phyloP scores from a whole-genome alignment of 192 early-diverging fungal species.

The Allomyces macrogynus region DNA sequence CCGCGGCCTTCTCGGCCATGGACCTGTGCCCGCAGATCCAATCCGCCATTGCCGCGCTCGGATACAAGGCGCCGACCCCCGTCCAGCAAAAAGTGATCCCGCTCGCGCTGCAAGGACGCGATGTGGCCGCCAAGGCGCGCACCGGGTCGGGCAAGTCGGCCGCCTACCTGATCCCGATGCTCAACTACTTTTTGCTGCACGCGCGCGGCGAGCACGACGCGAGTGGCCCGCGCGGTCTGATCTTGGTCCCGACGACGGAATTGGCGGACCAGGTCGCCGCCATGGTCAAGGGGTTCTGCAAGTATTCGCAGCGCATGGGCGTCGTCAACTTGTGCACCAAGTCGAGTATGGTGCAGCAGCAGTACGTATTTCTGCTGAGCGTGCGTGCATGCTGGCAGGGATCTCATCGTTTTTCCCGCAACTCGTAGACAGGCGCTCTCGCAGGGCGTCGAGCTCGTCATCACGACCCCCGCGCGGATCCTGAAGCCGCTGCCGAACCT shows the following conservation, averaged over 20 bases:
- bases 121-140: conserved; percentile 76
- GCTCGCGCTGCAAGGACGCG: conserved; percentile 73
- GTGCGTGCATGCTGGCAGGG: not conserved
- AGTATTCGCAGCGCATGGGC: conserved; percentile 42
- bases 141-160: conserved; percentile 96
- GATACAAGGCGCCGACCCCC: conserved; percentile 42
- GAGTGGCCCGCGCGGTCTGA: conserved; percentile 29
- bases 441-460: conserved; percentile 67
- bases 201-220: conserved; percentile 7
- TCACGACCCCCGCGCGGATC: conserved; percentile 67
- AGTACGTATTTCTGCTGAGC: conserved; percentile 14
- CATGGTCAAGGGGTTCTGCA: conserved; percentile 47
- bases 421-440: conserved; percentile 45
- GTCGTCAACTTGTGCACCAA: conserved; percentile 45
- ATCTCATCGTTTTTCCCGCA: conserved; percentile 4
- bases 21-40: not conserved
- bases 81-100: conserved; percentile 81
- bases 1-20: not conserved
- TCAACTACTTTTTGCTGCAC: not conserved
- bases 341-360: conserved; percentile 26
- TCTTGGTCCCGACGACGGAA: conserved; percentile 89
- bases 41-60: not conserved
- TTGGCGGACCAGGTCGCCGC: conserved; percentile 79
- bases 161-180: conserved; percentile 35
- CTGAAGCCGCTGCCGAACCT: conserved; percentile 48